A percentile compares a stretch with the other conserved stretches of the same genome.
Conservation (phyloP, 2,329 filamentous ascomycete species). For the Fusarium sp. region DNA sequence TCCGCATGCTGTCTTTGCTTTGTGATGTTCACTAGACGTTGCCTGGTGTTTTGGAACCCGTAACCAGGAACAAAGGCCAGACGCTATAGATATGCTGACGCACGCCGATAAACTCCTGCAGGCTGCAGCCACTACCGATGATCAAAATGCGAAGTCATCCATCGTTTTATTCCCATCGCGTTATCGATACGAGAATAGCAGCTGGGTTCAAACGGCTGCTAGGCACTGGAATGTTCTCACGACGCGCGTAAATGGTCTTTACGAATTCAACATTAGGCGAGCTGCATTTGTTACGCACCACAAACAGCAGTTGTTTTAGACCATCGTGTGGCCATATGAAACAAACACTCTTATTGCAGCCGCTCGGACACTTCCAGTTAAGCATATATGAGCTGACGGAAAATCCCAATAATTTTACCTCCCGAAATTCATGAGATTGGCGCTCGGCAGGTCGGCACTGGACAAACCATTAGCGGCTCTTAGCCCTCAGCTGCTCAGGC, state of each 20-base stretch:
- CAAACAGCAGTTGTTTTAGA: background rate
- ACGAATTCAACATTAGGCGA: slow-evolving; percentile 25
- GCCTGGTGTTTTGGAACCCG: background rate
- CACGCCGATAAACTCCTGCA: background rate
- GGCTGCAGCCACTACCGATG: slow-evolving; percentile 13
- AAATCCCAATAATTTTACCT: background rate
- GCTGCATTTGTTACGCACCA: slow-evolving; percentile 22
- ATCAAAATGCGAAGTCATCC: background rate
- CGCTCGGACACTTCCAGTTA: background rate
- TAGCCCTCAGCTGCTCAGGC: slow-evolving; percentile 37
- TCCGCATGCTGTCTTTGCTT: no score
- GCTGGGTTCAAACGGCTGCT: background rate
- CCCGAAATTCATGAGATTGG: slow-evolving; percentile 2
- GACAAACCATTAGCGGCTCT: slow-evolving; percentile 37
- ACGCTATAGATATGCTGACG: background rate
- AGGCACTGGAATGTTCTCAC: background rate
- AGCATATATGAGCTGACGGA: background rate
- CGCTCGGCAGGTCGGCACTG: slow-evolving; percentile 36
- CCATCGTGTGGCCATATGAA: background rate
- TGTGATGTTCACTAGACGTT: background rate
- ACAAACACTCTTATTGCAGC: background rate
- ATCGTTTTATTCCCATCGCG: background rate
- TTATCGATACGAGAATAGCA: background rate
- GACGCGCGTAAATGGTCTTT: background rate
- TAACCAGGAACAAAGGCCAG: background rate